Evolutionary conservation across 2,329 filamentous ascomycete genomes (phyloP).

Genomic region (Shiraia sp.): DNA sequence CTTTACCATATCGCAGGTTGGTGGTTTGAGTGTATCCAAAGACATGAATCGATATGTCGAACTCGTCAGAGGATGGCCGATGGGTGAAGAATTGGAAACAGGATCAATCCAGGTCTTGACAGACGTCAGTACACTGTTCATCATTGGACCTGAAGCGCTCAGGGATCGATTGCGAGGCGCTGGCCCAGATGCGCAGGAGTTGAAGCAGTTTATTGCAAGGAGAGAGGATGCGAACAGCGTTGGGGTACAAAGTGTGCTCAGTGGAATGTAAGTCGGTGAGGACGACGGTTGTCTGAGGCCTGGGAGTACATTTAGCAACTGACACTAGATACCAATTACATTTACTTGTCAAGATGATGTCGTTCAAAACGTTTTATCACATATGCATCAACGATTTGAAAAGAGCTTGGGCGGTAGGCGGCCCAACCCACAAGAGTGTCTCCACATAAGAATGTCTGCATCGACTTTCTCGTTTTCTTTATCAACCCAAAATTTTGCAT

Average conservation of each 20-base stretch:
- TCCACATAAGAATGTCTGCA: no score
- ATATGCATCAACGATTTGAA: no score
- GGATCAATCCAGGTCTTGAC: slow-evolving; percentile 77
- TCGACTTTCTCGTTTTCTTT: no score
- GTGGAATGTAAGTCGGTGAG: slow-evolving; percentile 40
- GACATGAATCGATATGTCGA: slow-evolving; percentile 93
- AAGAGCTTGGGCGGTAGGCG: no score
- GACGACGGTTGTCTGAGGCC: not conserved
- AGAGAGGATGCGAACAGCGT: slow-evolving; percentile 81
- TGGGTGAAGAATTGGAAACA: slow-evolving; percentile 59
- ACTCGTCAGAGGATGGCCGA: slow-evolving; percentile 78
- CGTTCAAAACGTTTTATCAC: no score
- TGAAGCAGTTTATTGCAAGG: slow-evolving; percentile 82
- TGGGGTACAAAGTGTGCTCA: slow-evolving; percentile 82
- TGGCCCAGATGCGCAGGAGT: slow-evolving; percentile 53
- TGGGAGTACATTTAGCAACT: no score
- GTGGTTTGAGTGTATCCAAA: slow-evolving; percentile 92
- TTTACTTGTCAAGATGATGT: no score
- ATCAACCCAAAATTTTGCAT: no score
- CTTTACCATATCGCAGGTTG: slow-evolving; percentile 89
- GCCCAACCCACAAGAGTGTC: no score
- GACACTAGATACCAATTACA: no score
- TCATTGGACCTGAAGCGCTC: slow-evolving; percentile 70
- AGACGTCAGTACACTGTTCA: slow-evolving; percentile 94
- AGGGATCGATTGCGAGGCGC: slow-evolving; percentile 55